phyloP scores from a whole-genome alignment of 805 yeast genomes.

The Yarrowia sp. region DNA sequence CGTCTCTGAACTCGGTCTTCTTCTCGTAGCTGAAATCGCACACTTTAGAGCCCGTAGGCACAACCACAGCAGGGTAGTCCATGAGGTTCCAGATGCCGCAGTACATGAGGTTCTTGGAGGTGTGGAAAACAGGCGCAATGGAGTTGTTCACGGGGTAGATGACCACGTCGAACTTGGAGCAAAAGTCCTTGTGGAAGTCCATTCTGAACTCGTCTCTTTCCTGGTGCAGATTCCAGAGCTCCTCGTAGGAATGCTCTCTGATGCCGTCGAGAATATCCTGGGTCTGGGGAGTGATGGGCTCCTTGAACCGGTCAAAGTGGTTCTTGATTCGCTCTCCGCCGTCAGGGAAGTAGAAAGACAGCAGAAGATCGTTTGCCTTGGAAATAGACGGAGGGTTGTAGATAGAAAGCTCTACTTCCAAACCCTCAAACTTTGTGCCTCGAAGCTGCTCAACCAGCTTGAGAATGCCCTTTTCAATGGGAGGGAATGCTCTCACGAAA shows the following conservation, averaged over 20 bases:
- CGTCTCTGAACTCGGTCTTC: constrained; percentile 28
- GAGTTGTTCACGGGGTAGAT: constrained; percentile 35
- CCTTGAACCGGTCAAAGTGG: constrained; percentile 32
- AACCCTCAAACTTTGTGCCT: too few relatives aligned
- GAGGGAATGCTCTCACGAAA: constrained; percentile 53
- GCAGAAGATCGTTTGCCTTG: constrained; percentile 54
- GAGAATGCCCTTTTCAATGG: constrained; percentile 52
- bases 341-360: constrained; percentile 50
- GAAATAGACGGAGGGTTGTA: neutral
- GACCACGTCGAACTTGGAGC: neutral
- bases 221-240: constrained; percentile 45
- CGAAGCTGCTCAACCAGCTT: constrained; percentile 54
- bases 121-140: constrained; percentile 60
- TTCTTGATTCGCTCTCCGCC: constrained; percentile 45
- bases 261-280: constrained; percentile 39
- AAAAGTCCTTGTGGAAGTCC: constrained; percentile 22
- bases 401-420: neutral
- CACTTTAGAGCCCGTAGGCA: constrained; percentile 40
- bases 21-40: constrained; percentile 27
- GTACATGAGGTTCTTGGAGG: constrained; percentile 58
- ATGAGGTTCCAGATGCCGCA: constrained; percentile 31
- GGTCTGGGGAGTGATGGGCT: constrained; percentile 30
- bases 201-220: constrained; percentile 37
- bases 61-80: constrained; percentile 32
- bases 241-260: constrained; percentile 34